Evolutionary conservation across 2,329 filamentous ascomycete genomes (phyloP).

Genomic region (Epichloe elymi): DNA sequence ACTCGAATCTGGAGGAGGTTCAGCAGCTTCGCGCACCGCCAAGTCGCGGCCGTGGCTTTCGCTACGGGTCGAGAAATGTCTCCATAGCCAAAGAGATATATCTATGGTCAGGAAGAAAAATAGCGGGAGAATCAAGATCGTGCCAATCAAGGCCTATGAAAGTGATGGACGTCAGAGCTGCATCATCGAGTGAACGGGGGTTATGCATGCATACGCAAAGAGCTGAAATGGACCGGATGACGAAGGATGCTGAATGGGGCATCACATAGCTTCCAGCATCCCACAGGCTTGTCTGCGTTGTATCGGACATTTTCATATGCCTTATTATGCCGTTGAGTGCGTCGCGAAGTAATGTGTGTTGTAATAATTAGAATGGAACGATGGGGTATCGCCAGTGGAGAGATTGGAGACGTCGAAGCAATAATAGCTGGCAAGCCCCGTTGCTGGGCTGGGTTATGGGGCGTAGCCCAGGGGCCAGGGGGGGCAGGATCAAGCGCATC

Average conservation of each 20-base stretch:
- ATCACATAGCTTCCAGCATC: conserved; percentile 13
- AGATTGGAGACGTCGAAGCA: background rate
- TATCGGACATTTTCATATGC: conserved; percentile 13
- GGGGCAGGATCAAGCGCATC: background rate
- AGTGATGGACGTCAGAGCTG: conserved; percentile 5
- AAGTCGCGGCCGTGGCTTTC: background rate
- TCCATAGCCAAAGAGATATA: conserved; percentile 39
- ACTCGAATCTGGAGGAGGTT: background rate
- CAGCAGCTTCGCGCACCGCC: background rate
- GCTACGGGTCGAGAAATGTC: conserved; percentile 20
- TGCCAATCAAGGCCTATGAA: conserved; percentile 28
- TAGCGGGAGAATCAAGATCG: conserved; percentile 34
- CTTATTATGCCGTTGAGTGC: background rate
- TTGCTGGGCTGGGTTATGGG: background rate
- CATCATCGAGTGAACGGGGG: background rate
- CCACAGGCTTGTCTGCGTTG: conserved; percentile 13
- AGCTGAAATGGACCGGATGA: conserved; percentile 24
- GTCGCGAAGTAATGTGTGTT: background rate
- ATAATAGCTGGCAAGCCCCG: background rate
- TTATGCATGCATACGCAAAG: conserved; percentile 20
- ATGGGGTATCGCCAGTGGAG: background rate
- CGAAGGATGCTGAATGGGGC: conserved; percentile 16
- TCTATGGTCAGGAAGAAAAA: conserved; percentile 36
- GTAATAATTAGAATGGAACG: background rate
- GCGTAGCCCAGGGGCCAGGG: background rate